These are phyloP conservation scores for Hanseniaspora meyeri DNA, from an alignment of 805 yeast species.

Conservation along the genomic window DNA sequence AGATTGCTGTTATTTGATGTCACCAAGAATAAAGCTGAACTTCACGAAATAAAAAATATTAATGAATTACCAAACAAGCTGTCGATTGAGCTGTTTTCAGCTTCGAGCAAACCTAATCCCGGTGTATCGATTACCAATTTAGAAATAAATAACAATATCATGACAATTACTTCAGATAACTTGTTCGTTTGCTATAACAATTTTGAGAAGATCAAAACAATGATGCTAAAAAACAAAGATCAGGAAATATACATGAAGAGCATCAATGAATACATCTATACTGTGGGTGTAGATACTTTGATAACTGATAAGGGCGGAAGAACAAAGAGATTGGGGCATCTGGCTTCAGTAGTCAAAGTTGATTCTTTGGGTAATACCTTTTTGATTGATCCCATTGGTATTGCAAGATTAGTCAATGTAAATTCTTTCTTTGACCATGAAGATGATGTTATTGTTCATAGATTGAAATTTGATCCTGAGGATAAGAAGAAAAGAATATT, in stretches of 20 bases:
- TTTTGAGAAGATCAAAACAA: slow-evolving; percentile 4
- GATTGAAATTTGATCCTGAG: background rate
- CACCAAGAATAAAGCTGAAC: slow-evolving; percentile 42
- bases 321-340: slow-evolving; percentile 9
- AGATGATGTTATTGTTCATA: slow-evolving; percentile 7
- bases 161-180: slow-evolving; percentile 69
- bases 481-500: slow-evolving; percentile 11
- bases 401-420: slow-evolving; percentile 12
- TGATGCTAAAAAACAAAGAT: slow-evolving; percentile 21
- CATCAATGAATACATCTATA: background rate
- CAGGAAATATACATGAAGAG: slow-evolving; percentile 24
- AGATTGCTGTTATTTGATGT: slow-evolving; percentile 62
- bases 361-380: slow-evolving; percentile 11
- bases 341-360: slow-evolving; percentile 6
- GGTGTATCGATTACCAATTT: slow-evolving; percentile 52
- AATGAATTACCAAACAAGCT: slow-evolving; percentile 32
- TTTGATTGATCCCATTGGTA: slow-evolving; percentile 12
- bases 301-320: slow-evolving; percentile 8
- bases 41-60: slow-evolving; percentile 30
- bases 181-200: slow-evolving; percentile 59
- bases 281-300: slow-evolving; percentile 11
- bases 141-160: slow-evolving; percentile 48
- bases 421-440: slow-evolving; percentile 1
- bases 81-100: slow-evolving; percentile 26
- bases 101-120: slow-evolving; percentile 33